phyloP scores from a whole-genome alignment of 176 grass and related monocot species.

The Eragrostis nindensis region DNA sequence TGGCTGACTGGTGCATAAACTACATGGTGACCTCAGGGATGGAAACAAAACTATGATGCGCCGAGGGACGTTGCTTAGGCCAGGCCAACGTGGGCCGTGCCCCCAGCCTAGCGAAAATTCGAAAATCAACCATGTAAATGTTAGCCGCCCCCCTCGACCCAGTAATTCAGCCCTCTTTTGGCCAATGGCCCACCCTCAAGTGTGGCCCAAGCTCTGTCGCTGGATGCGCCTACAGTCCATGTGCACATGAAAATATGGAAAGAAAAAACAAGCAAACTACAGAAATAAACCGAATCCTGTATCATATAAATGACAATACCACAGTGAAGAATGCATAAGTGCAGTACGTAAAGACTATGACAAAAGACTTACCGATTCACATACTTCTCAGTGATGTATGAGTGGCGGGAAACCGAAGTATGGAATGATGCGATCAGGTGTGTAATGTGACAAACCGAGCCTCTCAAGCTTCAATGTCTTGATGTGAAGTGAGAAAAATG shows the following conservation, averaged over 20 bases:
- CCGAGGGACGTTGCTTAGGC: neutral
- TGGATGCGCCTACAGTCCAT: neutral
- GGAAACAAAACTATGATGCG: neutral
- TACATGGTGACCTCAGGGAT: neutral
- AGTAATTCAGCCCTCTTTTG: too few relatives aligned
- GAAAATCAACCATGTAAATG: too few relatives aligned
- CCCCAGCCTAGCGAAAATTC: too few relatives aligned
- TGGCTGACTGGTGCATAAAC: neutral
- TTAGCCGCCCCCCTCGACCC: too few relatives aligned
- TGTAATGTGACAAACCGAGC: neutral
- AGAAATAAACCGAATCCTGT: neutral
- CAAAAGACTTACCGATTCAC: neutral
- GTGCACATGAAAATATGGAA: neutral
- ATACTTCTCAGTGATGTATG: neutral
- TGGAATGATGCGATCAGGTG: neutral
- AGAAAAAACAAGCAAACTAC: neutral
- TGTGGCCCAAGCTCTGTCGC: too few relatives aligned
- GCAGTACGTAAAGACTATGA: neutral
- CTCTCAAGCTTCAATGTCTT: neutral
- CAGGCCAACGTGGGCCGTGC: too few relatives aligned
- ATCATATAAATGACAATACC: neutral
- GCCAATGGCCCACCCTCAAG: too few relatives aligned
- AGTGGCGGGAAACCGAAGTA: neutral
- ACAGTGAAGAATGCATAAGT: too few relatives aligned
- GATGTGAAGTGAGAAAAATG: neutral